Evolutionary conservation across 768 basidiomycete species (phyloP), one percentile per base, ranked within the genome.

Genomic region (Hericium coralloides): DNA sequence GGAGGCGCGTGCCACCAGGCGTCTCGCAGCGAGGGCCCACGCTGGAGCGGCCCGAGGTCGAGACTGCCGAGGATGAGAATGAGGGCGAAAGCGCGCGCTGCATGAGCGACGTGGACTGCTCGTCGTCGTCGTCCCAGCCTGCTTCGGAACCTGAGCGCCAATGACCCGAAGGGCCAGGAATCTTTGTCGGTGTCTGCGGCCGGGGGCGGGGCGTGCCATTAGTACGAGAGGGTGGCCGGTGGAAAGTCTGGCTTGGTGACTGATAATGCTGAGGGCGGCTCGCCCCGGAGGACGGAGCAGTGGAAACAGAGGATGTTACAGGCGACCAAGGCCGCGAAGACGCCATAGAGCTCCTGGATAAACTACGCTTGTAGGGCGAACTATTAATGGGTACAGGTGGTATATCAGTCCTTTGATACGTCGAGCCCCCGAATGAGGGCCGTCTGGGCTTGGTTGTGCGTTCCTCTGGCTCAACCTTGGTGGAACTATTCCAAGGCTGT

Each of bases 401-500:
- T 45, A 36, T 52, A 38, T 52, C 48, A 51, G 54, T 51, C 9
- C 48, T 59, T 41, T 50, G 60, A 60, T 59, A 58, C 55, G 49
- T 65, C 38, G 50, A 65, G 69, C n/a, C 70, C 65, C 38, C 82
- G 76, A 64, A 76, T 78, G 14, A 79, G 75, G 26, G 79, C 76
- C 37, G 76, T 70, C 31, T 72, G 74, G 65, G 79, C 83, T 61
- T 79, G 66, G 26, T 77, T 79, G 41, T 63, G 63, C 72, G 73
- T 51, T 78, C 80, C 23, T 84, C 85, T 17, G 72, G 61, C 49
- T 82, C 74, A n/a, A 92, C 77, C 64, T 76, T 89, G 1, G 89
- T 92, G 4, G 89, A 92, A 60, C 84, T 78, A 65, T 93, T 93
- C 91, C 91, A 93, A 37, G 70, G 80, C 79, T 56, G 57, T 55